Percentiles rank a stretch among this genome's conserved stretches.
These are phyloP conservation scores for Cucumis cinereus DNA, from an alignment of 306 rosid genomes.

Conservation along the genomic window DNA sequence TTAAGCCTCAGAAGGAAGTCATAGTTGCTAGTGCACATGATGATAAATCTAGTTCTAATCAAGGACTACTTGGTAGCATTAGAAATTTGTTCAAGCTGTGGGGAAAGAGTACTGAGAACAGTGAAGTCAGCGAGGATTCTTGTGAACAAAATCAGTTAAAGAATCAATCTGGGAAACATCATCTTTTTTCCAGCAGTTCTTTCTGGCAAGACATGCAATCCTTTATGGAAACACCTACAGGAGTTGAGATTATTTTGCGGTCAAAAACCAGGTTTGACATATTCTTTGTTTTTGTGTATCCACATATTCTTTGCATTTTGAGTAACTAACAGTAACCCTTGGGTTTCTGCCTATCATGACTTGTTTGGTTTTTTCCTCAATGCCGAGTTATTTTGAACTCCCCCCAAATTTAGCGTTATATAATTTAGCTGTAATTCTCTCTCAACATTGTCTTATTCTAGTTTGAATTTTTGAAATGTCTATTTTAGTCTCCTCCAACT, in stretches of 20 bases:
- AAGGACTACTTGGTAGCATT: conserved; percentile 26
- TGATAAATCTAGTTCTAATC: conserved; percentile 12
- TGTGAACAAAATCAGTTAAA: conserved; percentile 13
- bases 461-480: too few relatives aligned
- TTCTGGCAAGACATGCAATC: conserved; percentile 64
- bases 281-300: neutral
- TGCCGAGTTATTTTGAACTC: neutral
- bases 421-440: too few relatives aligned
- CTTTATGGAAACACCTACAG: conserved; percentile 43
- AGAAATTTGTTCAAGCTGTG: conserved; percentile 32
- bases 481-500: too few relatives aligned
- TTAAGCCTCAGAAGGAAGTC: neutral
- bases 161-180: conserved; percentile 14
- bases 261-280: conserved; percentile 63
- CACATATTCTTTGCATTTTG: neutral
- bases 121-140: conserved; percentile 20
- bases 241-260: conserved; percentile 35
- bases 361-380: neutral
- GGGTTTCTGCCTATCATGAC: neutral
- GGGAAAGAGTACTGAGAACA: conserved; percentile 17
- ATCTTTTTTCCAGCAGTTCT: conserved; percentile 35
- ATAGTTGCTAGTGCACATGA: conserved; percentile 10
- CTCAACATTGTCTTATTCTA: too few relatives aligned
- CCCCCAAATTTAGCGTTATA: neutral
- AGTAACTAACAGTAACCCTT: neutral